Base-by-base conservation (phyloP, 2,329 filamentous ascomycete genomes). In the Colletotrichum tabaci region DNA sequence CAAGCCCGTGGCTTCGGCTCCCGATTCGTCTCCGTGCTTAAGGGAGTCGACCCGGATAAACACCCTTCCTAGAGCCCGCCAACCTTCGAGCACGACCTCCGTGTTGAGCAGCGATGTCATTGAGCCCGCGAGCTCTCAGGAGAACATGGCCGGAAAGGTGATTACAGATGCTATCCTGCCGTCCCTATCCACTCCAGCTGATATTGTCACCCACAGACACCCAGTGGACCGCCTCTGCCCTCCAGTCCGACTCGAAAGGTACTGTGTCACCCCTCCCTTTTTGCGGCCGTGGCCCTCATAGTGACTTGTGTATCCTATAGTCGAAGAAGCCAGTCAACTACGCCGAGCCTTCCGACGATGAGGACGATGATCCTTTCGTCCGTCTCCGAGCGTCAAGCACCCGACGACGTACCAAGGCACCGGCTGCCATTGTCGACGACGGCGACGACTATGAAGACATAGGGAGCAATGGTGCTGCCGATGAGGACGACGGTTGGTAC, bases 181-280 rank as follows among this genome's bases (percentile, higher is more conserved):
- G 47, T 86, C 82, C 65, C 79, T 81, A 58, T 73, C 79, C 72
- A 82, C 79, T 52, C 79, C 82, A 77, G 81, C 86, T 87, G 81
- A 87, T 73, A 78, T 75, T 61, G 49, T 76, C 44, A 64, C 77
- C 77, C 84, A 77, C 81, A 87, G 83, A 76, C 83, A 80, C 78
- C 85, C 76, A 76, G 77, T 67, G 82, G 82, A 77, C 79, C 83
- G 74, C 80, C 81, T 44, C 77, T 84, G 57, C 86, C 84, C 4
- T 93, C 91, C 78, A 97, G 95, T 78, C 95, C 95, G 1, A 91
- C 92, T 18, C 90, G 95, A 77, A 95, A 95, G 88, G 94, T 94
- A 85, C 12, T 7, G 18, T 55, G 9, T 8, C 9, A 13, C n/a
- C 35, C 8, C 35, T 23, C 21, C n/a, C 10, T 16, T 26, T 44